These are phyloP conservation scores for Knoxia roxburghii DNA, from an alignment of 257 asterid genomes.

Conservation along the genomic window DNA sequence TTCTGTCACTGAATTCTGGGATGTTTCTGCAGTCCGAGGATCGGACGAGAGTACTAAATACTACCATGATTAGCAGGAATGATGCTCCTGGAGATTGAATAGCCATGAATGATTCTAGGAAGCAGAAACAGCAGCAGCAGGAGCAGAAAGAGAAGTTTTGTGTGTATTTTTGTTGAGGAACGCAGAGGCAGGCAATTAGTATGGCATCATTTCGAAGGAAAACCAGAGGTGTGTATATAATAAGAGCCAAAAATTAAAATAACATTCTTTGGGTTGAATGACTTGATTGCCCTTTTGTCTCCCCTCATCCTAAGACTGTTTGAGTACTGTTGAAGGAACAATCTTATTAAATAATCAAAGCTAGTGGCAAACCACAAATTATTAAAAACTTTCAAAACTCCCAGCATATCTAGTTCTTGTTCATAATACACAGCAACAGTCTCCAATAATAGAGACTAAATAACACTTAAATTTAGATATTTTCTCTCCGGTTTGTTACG, in stretches of 20 bases:
- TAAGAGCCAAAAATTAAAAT: neutral
- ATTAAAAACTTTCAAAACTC: neutral
- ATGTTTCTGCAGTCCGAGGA: conserved; percentile 23
- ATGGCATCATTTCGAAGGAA: conserved; percentile 18
- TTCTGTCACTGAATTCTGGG: conserved; percentile 3
- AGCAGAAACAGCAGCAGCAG: neutral
- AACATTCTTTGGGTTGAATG: conserved; percentile 4
- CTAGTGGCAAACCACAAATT: neutral
- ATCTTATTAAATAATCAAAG: neutral
- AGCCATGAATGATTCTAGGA: conserved; percentile 27
- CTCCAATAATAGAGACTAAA: too few species aligned
- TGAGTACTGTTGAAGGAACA: neutral
- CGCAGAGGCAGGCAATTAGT: conserved; percentile 26
- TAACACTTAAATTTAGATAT: too few species aligned
- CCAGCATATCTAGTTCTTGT: too few species aligned
- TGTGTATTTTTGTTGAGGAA: conserved; percentile 10
- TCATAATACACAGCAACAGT: too few species aligned
- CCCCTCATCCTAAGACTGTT: neutral
- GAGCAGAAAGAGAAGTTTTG: neutral
- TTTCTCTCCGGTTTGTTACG: too few species aligned
- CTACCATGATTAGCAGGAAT: conserved; percentile 17
- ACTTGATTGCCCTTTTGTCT: conserved; percentile 26
- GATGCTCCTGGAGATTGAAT: conserved; percentile 19
- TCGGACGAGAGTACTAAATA: conserved; percentile 23
- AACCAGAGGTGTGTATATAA: conserved; percentile 9